Percentiles rank a stretch among this genome's conserved stretches.
These are phyloP conservation scores for Penicillium crustosum DNA, from an alignment of 2,329 filamentous ascomycete genomes.

Conservation along the genomic window DNA sequence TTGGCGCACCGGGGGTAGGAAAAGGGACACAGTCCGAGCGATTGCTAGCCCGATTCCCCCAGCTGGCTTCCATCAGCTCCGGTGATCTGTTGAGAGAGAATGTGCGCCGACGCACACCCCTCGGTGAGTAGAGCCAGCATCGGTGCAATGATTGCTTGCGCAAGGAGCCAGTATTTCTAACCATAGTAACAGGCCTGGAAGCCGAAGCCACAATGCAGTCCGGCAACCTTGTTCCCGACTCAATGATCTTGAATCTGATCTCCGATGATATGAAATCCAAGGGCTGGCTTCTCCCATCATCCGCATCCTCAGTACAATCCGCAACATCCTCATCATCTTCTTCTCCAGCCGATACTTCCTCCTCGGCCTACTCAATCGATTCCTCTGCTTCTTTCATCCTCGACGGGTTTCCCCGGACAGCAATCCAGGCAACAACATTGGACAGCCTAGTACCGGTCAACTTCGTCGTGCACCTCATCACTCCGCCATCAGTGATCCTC, in stretches of 20 bases:
- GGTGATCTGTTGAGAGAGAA: slow-evolving; percentile 90
- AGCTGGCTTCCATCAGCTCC: slow-evolving; percentile 87
- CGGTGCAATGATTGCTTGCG: neutral
- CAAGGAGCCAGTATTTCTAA: slow-evolving; percentile 4
- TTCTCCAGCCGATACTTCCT: slow-evolving; percentile 14
- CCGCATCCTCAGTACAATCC: slow-evolving; percentile 10
- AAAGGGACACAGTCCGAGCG: slow-evolving; percentile 96
- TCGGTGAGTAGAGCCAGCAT: slow-evolving; percentile 59
- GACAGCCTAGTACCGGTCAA: slow-evolving; percentile 90
- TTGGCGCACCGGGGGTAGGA: slow-evolving; percentile 93
- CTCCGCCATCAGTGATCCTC: slow-evolving; percentile 81
- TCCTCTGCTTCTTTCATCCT: slow-evolving; percentile 87
- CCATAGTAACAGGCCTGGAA: slow-evolving; percentile 67
- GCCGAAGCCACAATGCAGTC: slow-evolving; percentile 85
- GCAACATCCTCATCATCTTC: slow-evolving; percentile 4
- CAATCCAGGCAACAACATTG: slow-evolving; percentile 72
- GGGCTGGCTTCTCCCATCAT: slow-evolving; percentile 70
- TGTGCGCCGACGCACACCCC: slow-evolving; percentile 81
- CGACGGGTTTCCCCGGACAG: slow-evolving; percentile 92
- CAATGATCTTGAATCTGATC: slow-evolving; percentile 88
- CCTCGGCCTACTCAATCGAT: slow-evolving; percentile 54
- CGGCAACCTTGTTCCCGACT: slow-evolving; percentile 86
- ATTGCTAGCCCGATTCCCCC: slow-evolving; percentile 79
- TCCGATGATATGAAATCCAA: slow-evolving; percentile 81
- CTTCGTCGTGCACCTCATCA: slow-evolving; percentile 81